phyloP scores from a whole-genome alignment of 352 stramenopile genomes.

The Phytopythium litorale region DNA sequence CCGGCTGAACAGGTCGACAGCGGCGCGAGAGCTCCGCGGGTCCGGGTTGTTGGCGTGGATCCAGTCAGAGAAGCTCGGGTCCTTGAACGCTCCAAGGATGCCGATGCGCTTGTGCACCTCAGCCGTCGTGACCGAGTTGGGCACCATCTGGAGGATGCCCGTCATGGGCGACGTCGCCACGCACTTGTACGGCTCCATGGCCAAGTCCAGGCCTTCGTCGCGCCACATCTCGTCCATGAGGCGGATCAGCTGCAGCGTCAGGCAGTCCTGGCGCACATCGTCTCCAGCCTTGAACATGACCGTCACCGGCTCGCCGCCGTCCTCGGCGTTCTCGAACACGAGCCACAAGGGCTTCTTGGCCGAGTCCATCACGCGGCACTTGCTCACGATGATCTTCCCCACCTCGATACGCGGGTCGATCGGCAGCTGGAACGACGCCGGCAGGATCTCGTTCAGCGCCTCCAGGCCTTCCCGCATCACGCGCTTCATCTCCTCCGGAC shows the following conservation, averaged over 20 bases:
- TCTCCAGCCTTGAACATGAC: constrained; percentile 95
- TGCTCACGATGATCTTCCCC: constrained; percentile 77
- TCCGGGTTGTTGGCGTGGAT: constrained; percentile 80
- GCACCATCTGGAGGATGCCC: constrained; percentile 90
- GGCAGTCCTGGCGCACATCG: constrained; percentile 94
- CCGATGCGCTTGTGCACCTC: constrained; percentile 85
- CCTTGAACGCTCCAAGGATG: constrained; percentile 81
- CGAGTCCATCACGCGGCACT: constrained; percentile 89
- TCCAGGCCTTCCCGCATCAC: constrained; percentile 76
- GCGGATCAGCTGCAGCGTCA: constrained; percentile 91
- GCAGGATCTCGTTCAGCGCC: constrained; percentile 81
- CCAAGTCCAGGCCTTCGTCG: constrained; percentile 87
- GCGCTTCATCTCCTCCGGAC: constrained; percentile 78
- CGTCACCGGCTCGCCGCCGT: constrained; percentile 71
- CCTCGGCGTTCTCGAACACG: constrained; percentile 85
- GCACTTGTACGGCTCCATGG: constrained; percentile 91
- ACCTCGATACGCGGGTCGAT: constrained; percentile 84
- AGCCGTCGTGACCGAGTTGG: constrained; percentile 92
- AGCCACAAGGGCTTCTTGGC: constrained; percentile 90
- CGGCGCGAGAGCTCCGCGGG: constrained; percentile 47
- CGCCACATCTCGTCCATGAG: constrained; percentile 94
- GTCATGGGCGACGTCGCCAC: constrained; percentile 89
- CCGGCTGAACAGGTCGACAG: constrained; percentile 84
- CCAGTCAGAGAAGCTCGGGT: constrained; percentile 83
- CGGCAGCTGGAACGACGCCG: constrained; percentile 82